A percentile compares a stretch with the other conserved stretches of the same genome.
Evolutionary conservation across 1,139 yeast genomes (phyloP).

Genomic region (Arxiozyma telluris): DNA sequence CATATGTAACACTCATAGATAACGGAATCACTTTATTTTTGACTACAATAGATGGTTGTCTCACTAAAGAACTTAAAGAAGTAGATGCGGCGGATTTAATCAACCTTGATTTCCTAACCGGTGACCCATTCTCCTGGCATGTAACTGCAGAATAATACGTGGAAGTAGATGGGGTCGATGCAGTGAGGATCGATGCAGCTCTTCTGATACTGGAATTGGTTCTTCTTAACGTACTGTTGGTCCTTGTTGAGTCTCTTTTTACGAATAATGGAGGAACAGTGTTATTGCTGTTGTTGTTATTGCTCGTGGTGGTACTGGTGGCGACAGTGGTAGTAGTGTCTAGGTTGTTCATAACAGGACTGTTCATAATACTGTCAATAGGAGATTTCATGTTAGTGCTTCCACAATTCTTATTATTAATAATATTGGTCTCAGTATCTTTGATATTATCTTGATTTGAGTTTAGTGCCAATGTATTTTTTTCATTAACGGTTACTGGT

Average conservation of each 20-base stretch:
- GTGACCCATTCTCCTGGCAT: neutral
- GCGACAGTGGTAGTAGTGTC: neutral
- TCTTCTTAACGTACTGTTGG: conserved; percentile 21
- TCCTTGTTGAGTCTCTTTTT: neutral
- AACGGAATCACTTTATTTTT: conserved; percentile 29
- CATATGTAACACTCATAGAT: conserved; percentile 18
- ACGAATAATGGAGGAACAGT: neutral
- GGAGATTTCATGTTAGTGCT: neutral
- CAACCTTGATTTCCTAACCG: conserved; percentile 8
- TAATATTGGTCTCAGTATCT: neutral
- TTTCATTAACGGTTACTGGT: neutral
- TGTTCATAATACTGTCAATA: neutral
- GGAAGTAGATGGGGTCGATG: conserved; percentile 9
- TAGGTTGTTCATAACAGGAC: neutral
- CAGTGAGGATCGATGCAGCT: conserved; percentile 28
- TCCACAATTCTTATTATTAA: neutral
- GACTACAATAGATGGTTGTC: conserved; percentile 31
- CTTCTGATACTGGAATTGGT: conserved; percentile 31
- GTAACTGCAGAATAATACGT: conserved; percentile 2
- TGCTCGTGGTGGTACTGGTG: conserved; percentile 1
- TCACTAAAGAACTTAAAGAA: conserved; percentile 22
- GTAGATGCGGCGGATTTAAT: conserved; percentile 24
- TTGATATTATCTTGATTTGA: neutral
- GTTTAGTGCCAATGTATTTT: no score
- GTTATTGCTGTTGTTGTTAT: neutral